Evolutionary conservation across 345 rosid genomes (phyloP).

Genomic region (Zanthoxylum bungeanum): DNA sequence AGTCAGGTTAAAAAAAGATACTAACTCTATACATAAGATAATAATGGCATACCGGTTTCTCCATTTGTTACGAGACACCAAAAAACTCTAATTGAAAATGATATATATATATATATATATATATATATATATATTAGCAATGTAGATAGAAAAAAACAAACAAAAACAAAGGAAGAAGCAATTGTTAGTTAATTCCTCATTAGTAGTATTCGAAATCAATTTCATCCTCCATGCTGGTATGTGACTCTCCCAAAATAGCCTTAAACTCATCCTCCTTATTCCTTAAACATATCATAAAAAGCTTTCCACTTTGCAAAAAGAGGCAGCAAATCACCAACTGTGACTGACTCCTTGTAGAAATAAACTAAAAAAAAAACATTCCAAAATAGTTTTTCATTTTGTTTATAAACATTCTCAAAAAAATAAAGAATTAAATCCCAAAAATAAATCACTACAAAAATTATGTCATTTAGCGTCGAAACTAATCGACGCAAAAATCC

Average conservation of each 20-base stretch:
- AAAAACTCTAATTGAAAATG: not conserved
- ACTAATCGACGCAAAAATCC: no score
- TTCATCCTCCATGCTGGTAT: conserved; percentile 45
- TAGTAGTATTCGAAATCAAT: conserved; percentile 76
- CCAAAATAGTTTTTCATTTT: not conserved
- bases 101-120: no score
- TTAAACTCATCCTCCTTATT: conserved; percentile 72
- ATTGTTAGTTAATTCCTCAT: not conserved
- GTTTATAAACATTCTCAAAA: not conserved
- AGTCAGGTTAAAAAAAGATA: conserved; percentile 3
- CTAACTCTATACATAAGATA: not conserved
- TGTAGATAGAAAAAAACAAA: no score
- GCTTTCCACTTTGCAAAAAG: conserved; percentile 64
- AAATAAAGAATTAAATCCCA: not conserved
- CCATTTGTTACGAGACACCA: conserved; percentile 85
- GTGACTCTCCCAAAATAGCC: conserved; percentile 52
- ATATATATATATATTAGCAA: not conserved
- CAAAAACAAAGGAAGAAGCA: not conserved
- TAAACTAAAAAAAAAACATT: conserved; percentile 47
- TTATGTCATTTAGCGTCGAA: no score
- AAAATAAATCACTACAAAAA: no score
- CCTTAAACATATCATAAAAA: conserved; percentile 50
- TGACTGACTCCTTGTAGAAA: conserved; percentile 63
- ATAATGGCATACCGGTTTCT: conserved; percentile 62
- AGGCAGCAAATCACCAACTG: conserved; percentile 65